phyloP scores from a whole-genome alignment of 1,139 yeast species.

The Candida glucosophila region DNA sequence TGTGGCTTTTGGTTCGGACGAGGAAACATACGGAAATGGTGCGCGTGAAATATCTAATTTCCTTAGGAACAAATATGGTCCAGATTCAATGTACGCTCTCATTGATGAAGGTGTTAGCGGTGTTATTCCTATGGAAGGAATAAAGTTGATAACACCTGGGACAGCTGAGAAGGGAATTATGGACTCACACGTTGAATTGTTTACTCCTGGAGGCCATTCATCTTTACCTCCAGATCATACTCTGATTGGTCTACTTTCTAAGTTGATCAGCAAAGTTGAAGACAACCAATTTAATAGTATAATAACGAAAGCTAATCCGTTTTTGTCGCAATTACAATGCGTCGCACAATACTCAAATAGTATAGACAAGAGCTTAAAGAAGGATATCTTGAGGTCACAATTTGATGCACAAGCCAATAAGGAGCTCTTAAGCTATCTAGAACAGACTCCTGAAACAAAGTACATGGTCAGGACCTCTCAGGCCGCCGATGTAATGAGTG shows the following conservation, averaged over 20 bases:
- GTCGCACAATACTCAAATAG: slow-evolving; percentile 29
- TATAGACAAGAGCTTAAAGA: slow-evolving; percentile 21
- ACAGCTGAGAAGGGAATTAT: slow-evolving; percentile 42
- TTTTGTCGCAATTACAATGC: slow-evolving; percentile 33
- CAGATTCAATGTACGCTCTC: slow-evolving; percentile 30
- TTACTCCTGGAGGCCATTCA: slow-evolving; percentile 43
- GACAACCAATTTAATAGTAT: slow-evolving; percentile 23
- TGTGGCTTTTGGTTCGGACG: slow-evolving; percentile 42
- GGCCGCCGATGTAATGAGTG: slow-evolving; percentile 59
- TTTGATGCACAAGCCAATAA: slow-evolving; percentile 32
- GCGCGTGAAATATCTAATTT: slow-evolving; percentile 22
- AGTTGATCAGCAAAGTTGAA: slow-evolving; percentile 30
- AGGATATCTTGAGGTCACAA: slow-evolving; percentile 34
- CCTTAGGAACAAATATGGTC: slow-evolving; percentile 27
- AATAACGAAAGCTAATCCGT: slow-evolving; percentile 33
- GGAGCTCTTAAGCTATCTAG: slow-evolving; percentile 28
- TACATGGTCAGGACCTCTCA: slow-evolving; percentile 54
- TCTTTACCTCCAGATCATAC: slow-evolving; percentile 42
- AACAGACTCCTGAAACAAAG: slow-evolving; percentile 14
- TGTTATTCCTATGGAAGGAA: slow-evolving; percentile 27
- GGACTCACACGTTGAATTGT: slow-evolving; percentile 27
- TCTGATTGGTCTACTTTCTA: slow-evolving; percentile 36
- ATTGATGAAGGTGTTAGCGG: slow-evolving; percentile 40
- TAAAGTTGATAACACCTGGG: slow-evolving; percentile 46
- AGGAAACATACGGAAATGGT: slow-evolving; percentile 35